Percentiles rank a stretch among this genome's conserved stretches.
phyloP scores from a whole-genome alignment of 768 basidiomycete genomes.

The Kwoniella dejecticola region DNA sequence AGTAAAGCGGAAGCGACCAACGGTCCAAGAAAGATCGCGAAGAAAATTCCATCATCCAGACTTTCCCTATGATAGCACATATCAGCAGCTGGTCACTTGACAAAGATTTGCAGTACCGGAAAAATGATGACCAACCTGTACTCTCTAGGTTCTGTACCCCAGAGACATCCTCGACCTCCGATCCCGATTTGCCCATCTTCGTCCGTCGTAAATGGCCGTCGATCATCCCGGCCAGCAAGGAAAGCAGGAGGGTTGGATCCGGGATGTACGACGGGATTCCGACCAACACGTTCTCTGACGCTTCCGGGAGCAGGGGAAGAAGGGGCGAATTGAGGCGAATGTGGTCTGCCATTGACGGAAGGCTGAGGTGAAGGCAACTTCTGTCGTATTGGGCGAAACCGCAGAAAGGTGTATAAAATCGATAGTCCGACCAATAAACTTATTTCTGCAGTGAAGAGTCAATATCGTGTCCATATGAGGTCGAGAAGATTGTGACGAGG shows the following conservation, averaged over 20 bases:
- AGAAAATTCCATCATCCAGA: slow-evolving; percentile 80
- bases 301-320: neutral
- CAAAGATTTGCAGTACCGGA: too few species aligned
- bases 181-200: slow-evolving; percentile 24
- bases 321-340: slow-evolving; percentile 21
- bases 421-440: slow-evolving; percentile 38
- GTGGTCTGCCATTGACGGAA: slow-evolving; percentile 8
- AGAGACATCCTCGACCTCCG: slow-evolving; percentile 47
- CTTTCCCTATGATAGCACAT: slow-evolving; percentile 63
- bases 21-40: slow-evolving; percentile 79
- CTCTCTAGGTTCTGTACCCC: slow-evolving; percentile 55
- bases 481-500: neutral
- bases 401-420: slow-evolving; percentile 27
- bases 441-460: slow-evolving; percentile 31
- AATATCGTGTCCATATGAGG: neutral
- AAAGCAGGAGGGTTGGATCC: slow-evolving; percentile 5
- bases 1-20: slow-evolving; percentile 73
- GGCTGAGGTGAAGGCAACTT: slow-evolving; percentile 12
- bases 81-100: too few species aligned
- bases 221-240: neutral
- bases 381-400: slow-evolving; percentile 16
- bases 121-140: slow-evolving; percentile 41
- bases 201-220: slow-evolving; percentile 4
- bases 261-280: slow-evolving; percentile 6
- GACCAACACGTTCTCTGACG: slow-evolving; percentile 17